Base-by-base conservation (phyloP, 345 rosid genomes). In the Microthlaspi erraticum region DNA sequence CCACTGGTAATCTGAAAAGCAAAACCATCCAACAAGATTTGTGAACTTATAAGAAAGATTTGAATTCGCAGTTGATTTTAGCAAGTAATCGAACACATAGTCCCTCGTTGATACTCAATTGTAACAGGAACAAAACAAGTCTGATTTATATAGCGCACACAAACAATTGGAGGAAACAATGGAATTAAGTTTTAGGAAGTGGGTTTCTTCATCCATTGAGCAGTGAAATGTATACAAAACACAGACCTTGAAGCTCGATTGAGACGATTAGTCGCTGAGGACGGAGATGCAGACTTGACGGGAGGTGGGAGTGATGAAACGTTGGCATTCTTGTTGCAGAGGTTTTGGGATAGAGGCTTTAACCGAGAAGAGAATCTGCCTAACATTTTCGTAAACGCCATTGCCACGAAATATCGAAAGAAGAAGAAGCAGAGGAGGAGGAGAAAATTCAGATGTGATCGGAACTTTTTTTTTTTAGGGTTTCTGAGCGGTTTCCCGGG, bases 311-410 rank as follows among this genome's bases (percentile, higher is more conserved):
- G 39, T 4, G 80, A 43, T 38, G 72, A 57, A 32, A 65, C 72
- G 60, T 69, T 69, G 4, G 73, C 46, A 11, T 29, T 69, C 68
- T 66, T 54, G 44, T 66, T 81, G 64, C 70, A 70, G 63, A 78
- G 68, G 43, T 79, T 80, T 57, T 72, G 63, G 12, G 76, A 49
- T 4, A 80, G 32, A 48, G 79, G 69, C 73, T 74, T 78, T 57
- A 84, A 51, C 51, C 90, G 83, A 62, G 84, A 64, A 1, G 87
- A 78, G 59, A 85, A 42, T 73, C 85, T 78, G 9, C 85, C 76
- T 7, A 83, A 63, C 6, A 74, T 43, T 51, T 60, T 83, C 33
- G 74, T 70, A 55, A 83, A 78, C 23, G 90, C 87, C 93, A 84
- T 77, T 73, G 48, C 56, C 39, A 13, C 5, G 5, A 39, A 50